Conservation (phyloP, 2,329 filamentous ascomycete genomes). For the Leptodontidium sp. region DNA sequence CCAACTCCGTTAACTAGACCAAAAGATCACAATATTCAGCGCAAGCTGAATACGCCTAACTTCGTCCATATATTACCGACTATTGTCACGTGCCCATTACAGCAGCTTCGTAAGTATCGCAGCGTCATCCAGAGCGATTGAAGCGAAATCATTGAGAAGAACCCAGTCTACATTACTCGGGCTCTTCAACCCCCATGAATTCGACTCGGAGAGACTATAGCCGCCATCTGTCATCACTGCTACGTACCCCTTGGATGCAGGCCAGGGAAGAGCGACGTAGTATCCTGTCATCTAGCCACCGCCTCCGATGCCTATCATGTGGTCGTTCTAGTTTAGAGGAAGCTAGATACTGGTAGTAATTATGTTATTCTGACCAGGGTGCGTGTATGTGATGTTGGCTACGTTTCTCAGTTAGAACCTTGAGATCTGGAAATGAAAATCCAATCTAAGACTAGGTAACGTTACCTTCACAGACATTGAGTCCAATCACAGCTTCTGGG, state of each 20-base stretch:
- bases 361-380: conserved; percentile 38
- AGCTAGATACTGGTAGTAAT: conserved; percentile 43
- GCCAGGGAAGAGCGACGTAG: conserved; percentile 36
- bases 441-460: not conserved
- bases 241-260: conserved; percentile 43
- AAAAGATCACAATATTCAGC: no score
- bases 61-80: no score
- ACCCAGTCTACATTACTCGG: conserved; percentile 35
- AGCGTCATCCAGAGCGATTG: conserved; percentile 48
- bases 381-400: conserved; percentile 37
- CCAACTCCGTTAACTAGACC: no score
- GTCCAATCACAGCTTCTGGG: not conserved
- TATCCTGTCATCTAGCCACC: conserved; percentile 24
- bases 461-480: conserved; percentile 7
- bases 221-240: conserved; percentile 30
- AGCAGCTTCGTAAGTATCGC: conserved; percentile 46
- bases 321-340: conserved; percentile 46
- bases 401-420: not conserved
- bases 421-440: not conserved
- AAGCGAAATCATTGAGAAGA: conserved; percentile 50
- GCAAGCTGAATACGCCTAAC: no score
- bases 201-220: not conserved
- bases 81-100: no score
- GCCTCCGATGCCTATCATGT: conserved; percentile 20
- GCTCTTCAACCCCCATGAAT: conserved; percentile 24